A percentile compares a stretch with the other conserved stretches of the same genome.
These are phyloP conservation scores for Basidioascus undulatus DNA, from an alignment of 768 basidiomycete species.

Conservation along the genomic window DNA sequence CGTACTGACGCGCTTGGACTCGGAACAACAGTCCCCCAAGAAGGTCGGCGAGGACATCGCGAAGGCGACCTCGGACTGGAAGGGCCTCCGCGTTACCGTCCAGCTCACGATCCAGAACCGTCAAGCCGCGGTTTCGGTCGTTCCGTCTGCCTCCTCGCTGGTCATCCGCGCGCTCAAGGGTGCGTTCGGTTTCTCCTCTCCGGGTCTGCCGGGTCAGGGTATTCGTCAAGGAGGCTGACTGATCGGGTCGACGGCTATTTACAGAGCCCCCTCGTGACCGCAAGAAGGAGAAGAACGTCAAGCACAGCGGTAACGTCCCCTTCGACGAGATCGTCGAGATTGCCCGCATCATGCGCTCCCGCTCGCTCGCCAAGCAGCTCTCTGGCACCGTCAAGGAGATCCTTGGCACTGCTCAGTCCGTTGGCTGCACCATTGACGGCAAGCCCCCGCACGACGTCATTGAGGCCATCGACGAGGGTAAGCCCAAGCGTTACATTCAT, in stretches of 20 bases:
- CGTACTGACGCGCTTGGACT: no score
- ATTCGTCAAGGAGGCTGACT: neutral
- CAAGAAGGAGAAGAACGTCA: conserved; percentile 99
- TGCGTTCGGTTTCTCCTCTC: conserved; percentile 18
- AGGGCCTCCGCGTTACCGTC: conserved; percentile 96
- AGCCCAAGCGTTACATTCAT: conserved; percentile 5
- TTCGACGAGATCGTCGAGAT: conserved; percentile 75
- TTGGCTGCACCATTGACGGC: conserved; percentile 92
- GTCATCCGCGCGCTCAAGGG: conserved; percentile 97
- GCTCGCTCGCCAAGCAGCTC: conserved; percentile 79
- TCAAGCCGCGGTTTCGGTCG: conserved; percentile 88
- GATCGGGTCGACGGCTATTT: neutral
- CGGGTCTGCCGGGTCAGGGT: neutral
- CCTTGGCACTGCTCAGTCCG: conserved; percentile 83
- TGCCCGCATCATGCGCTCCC: conserved; percentile 83
- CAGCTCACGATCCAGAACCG: conserved; percentile 99
- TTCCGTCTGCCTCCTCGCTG: conserved; percentile 87
- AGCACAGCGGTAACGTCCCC: conserved; percentile 72
- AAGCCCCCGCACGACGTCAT: conserved; percentile 57
- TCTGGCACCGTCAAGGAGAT: conserved; percentile 89
- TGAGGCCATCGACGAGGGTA: conserved; percentile 23
- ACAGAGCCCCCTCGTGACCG: conserved; percentile 94
- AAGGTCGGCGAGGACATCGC: conserved; percentile 99
- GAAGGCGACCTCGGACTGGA: conserved; percentile 94
- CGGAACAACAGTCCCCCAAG: conserved; percentile 96